Conservation (phyloP, 2,329 filamentous ascomycete genomes). For the Hymenoscyphus scutula region DNA sequence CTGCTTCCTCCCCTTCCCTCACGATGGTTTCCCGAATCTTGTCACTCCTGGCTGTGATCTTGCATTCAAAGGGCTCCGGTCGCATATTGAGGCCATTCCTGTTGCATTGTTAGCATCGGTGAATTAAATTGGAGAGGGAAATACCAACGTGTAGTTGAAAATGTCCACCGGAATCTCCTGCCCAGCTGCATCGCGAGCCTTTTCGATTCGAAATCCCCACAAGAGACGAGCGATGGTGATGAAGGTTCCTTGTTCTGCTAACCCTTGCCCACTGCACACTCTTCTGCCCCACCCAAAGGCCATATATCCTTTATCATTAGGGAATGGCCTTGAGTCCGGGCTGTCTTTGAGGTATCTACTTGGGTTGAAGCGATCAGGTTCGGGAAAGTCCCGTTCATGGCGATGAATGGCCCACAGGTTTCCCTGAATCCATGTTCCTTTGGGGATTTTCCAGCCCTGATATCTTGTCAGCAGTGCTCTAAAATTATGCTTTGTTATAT, state of each 20-base stretch:
- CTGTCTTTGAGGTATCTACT: slow-evolving; percentile 41
- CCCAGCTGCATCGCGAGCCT: slow-evolving; percentile 21
- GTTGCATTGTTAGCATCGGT: slow-evolving; percentile 1
- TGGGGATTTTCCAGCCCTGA: slow-evolving; percentile 22
- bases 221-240: slow-evolving; percentile 22
- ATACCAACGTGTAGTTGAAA: slow-evolving; percentile 32
- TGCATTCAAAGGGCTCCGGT: slow-evolving; percentile 37
- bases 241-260: slow-evolving; percentile 42
- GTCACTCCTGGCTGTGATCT: slow-evolving; percentile 32
- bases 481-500: background rate
- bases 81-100: slow-evolving; percentile 28
- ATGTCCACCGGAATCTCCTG: slow-evolving; percentile 28
- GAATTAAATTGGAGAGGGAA: slow-evolving; percentile 21
- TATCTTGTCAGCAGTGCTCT: background rate
- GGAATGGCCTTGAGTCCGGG: slow-evolving; percentile 43
- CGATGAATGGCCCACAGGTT: slow-evolving; percentile 24
- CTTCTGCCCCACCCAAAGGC: slow-evolving; percentile 52
- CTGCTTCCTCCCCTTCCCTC: slow-evolving; percentile 24
- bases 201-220: slow-evolving; percentile 26
- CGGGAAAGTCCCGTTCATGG: slow-evolving; percentile 35
- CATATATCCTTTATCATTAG: slow-evolving; percentile 57
- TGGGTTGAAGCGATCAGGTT: slow-evolving; percentile 46
- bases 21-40: slow-evolving; percentile 22
- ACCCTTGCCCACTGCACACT: slow-evolving; percentile 48
- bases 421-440: slow-evolving; percentile 39